phyloP scores from a whole-genome alignment of 1,284 basidiomycete species.

The Puccinia coronata region DNA sequence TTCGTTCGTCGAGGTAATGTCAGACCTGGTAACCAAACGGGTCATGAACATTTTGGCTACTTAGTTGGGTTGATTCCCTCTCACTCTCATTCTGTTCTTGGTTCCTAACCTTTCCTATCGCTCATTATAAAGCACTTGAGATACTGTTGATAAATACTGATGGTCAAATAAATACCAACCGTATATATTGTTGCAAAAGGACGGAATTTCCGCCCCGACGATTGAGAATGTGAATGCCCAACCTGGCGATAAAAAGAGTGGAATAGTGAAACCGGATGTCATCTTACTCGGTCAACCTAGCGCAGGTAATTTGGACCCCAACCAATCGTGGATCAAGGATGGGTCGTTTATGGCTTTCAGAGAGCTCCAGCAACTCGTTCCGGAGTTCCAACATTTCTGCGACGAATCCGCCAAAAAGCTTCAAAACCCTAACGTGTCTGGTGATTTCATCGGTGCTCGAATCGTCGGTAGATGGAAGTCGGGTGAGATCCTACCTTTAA shows the following conservation, averaged over 20 bases:
- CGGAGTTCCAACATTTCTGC: constrained; percentile 45
- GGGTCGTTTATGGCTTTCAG: constrained; percentile 45
- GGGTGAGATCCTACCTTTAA: constrained; percentile 3
- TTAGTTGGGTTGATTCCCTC: constrained; percentile 18
- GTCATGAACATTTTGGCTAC: constrained; percentile 43
- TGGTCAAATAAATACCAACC: no score
- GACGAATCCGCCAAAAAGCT: constrained; percentile 31
- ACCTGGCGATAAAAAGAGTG: constrained; percentile 33
- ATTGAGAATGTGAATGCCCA: constrained; percentile 27
- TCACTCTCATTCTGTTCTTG: neutral
- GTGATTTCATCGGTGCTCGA: constrained; percentile 48
- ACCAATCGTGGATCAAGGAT: constrained; percentile 38
- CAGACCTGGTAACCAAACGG: constrained; percentile 35
- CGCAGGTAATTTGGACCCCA: neutral
- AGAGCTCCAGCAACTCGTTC: constrained; percentile 44
- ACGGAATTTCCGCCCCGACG: constrained; percentile 38
- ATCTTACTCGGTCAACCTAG: constrained; percentile 40
- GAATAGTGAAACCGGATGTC: constrained; percentile 44
- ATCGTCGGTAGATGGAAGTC: constrained; percentile 50
- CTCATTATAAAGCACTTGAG: no score
- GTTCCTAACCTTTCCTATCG: neutral
- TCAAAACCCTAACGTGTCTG: constrained; percentile 36
- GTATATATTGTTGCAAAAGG: constrained; percentile 25
- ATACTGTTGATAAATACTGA: no score
- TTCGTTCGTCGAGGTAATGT: constrained; percentile 33